Evolutionary conservation across 148 eudicot genomes (phyloP), one percentile per base, ranked within the genome.

Genomic region (Suaeda aralocaspica): DNA sequence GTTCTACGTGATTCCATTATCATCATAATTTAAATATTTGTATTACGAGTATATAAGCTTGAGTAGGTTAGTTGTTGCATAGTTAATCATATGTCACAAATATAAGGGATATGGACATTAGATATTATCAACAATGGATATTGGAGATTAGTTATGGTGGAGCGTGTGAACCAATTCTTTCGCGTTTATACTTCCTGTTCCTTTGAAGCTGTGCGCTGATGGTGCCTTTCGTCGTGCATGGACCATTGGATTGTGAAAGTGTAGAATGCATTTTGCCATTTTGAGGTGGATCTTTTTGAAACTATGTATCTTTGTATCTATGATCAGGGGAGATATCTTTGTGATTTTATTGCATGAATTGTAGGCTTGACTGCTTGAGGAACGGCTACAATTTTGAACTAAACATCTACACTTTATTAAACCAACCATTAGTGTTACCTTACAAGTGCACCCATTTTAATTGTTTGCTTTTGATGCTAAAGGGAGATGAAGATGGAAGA

Each of bases 401-500:
- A 34, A 59, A 31, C 24, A 31, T 59, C n/a, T n/a, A n/a, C n/a
- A n/a, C n/a, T 39, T 63, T 24, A 3, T 26, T 42, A 13, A 24
- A 41, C 5, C 48, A 24, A 41, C 5, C 48, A 33, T 26, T 29
- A 53, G 39, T 7, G 39, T 28, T 21, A 53, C 9, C 67, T 41
- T 0, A 16, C 15, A 15, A 64, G 30, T 24, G 31, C 22, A 29
- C 19, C 4, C 41, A 8, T 50, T 14, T 42, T 49, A 50, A 53
- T 30, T 45, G 14, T 59, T 49, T 25, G 46, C 41, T 68, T 70
- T 59, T 79, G 66, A 44, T 77, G 71, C 24, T 69, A 57, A 74
- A 89, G 96, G 86, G 98, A 94, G 80, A 94, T 94, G 97, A 87
- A 83, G 86, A 80, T 89, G 67, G 97, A 94, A 80, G 92, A 89